Conservation (phyloP, 1,284 basidiomycete genomes). For the Pseudozyma sp. region DNA sequence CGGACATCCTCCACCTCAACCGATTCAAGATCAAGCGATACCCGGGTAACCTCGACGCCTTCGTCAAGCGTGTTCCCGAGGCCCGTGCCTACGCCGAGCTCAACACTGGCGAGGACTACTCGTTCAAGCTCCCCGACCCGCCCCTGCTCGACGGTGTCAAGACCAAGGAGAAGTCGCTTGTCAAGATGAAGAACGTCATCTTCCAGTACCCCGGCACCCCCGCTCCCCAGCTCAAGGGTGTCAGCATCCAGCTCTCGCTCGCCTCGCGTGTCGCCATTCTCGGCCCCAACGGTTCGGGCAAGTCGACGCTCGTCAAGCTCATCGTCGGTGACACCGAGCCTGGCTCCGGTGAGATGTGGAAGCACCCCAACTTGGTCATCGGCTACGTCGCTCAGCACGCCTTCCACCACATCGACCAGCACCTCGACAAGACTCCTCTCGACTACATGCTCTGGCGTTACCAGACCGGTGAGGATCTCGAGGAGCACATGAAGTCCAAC, state of each 20-base stretch:
- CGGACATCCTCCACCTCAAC: slow-evolving; percentile 69
- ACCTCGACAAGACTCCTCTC: slow-evolving; percentile 69
- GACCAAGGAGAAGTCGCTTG: slow-evolving; percentile 69
- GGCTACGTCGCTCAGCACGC: slow-evolving; percentile 69
- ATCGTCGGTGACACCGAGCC: slow-evolving; percentile 69
- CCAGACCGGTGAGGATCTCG: slow-evolving; percentile 69
- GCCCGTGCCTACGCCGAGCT: slow-evolving; percentile 68
- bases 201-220: slow-evolving; percentile 68
- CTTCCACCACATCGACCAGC: slow-evolving; percentile 70
- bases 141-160: slow-evolving; percentile 69
- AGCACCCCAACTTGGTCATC: slow-evolving; percentile 69
- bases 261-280: slow-evolving; percentile 69
- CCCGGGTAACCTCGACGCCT: slow-evolving; percentile 67
- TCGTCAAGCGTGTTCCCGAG: slow-evolving; percentile 69
- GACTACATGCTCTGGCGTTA: slow-evolving; percentile 70
- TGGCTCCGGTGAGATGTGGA: slow-evolving; percentile 67
- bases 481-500: slow-evolving; percentile 67
- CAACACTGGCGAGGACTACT: slow-evolving; percentile 68
- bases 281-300: slow-evolving; percentile 68
- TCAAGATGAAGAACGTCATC: slow-evolving; percentile 68
- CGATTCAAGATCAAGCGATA: slow-evolving; percentile 69
- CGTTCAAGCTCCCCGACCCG: slow-evolving; percentile 69
- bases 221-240: slow-evolving; percentile 66
- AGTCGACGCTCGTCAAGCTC: slow-evolving; percentile 69
- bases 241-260: slow-evolving; percentile 68